Evolutionary conservation across 768 basidiomycete species (phyloP).

Genomic region (Leccinum uliginosum): DNA sequence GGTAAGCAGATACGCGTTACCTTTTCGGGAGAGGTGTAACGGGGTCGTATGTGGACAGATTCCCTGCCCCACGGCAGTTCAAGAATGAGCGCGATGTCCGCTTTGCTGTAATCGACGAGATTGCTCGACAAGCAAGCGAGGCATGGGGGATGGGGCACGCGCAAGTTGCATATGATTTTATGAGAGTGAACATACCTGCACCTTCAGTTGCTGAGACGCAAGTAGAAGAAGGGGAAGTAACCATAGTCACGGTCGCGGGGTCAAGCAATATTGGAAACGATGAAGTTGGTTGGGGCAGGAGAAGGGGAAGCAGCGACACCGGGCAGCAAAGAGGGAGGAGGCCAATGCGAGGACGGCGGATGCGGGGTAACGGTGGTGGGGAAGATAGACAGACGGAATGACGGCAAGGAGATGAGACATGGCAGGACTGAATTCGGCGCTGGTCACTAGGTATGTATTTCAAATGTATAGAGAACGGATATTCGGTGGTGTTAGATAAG

Average conservation of each 20-base stretch:
- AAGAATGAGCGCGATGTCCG: conserved; percentile 30
- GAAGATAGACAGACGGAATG: neutral
- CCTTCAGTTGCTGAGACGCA: neutral
- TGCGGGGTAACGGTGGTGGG: neutral
- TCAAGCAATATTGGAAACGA: no score
- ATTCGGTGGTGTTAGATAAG: neutral
- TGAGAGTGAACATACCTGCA: conserved; percentile 41
- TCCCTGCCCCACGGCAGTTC: conserved; percentile 44
- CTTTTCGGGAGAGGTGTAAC: neutral
- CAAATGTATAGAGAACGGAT: neutral
- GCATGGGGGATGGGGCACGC: conserved; percentile 52
- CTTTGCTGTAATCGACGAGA: conserved; percentile 51
- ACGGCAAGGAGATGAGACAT: neutral
- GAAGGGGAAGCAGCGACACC: neutral
- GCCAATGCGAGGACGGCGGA: neutral
- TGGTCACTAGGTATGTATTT: neutral
- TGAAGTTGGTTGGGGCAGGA: neutral
- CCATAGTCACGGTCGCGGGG: neutral
- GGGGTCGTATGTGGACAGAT: conserved; percentile 32
- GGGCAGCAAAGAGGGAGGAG: neutral
- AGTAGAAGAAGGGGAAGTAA: neutral
- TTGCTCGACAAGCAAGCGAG: conserved; percentile 57
- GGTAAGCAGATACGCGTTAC: conserved; percentile 37
- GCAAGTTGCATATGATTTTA: conserved; percentile 54
- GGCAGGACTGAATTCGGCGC: neutral